phyloP scores from a whole-genome alignment of 495 filamentous ascomycete species.

The Trichoderma erinaceum region DNA sequence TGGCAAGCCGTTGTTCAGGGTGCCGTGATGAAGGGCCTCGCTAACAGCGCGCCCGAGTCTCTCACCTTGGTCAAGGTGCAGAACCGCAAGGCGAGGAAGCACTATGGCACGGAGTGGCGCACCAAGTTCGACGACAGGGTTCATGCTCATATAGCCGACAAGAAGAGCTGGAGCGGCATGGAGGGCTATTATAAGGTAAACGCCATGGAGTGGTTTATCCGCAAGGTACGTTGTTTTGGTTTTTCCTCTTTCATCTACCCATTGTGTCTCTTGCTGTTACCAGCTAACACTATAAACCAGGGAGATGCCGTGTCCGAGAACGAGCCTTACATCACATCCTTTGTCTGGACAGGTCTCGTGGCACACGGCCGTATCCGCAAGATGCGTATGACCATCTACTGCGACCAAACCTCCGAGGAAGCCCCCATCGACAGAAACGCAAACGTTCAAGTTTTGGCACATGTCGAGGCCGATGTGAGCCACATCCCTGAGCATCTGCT shows the following conservation, averaged over 20 bases:
- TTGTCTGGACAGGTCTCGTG: conserved; percentile 24
- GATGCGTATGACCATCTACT: conserved; percentile 24
- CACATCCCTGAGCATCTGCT: conserved; percentile 28
- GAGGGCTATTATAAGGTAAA: conserved; percentile 25
- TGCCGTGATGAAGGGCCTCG: conserved; percentile 42
- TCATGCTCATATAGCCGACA: conserved; percentile 26
- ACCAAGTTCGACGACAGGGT: conserved; percentile 30
- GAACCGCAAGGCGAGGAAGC: conserved; percentile 44
- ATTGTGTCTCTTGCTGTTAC: background rate
- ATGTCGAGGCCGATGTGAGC: conserved; percentile 27
- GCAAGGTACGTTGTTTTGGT: conserved; percentile 11
- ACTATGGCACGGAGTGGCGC: conserved; percentile 38
- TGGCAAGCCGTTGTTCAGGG: conserved; percentile 46
- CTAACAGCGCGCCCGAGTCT: conserved; percentile 28
- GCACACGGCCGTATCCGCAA: conserved; percentile 22
- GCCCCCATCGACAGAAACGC: conserved; percentile 25
- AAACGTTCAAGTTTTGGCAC: conserved; percentile 24
- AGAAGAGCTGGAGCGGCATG: conserved; percentile 22
- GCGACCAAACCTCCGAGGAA: conserved; percentile 22
- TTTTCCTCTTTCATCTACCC: background rate
- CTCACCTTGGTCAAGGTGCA: conserved; percentile 35
- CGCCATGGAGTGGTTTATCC: conserved; percentile 32
- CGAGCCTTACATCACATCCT: conserved; percentile 23
- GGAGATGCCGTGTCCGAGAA: conserved; percentile 30
- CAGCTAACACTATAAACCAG: background rate